phyloP scores from a whole-genome alignment of 1,284 basidiomycete species.

The Microbotryum violaceum region DNA sequence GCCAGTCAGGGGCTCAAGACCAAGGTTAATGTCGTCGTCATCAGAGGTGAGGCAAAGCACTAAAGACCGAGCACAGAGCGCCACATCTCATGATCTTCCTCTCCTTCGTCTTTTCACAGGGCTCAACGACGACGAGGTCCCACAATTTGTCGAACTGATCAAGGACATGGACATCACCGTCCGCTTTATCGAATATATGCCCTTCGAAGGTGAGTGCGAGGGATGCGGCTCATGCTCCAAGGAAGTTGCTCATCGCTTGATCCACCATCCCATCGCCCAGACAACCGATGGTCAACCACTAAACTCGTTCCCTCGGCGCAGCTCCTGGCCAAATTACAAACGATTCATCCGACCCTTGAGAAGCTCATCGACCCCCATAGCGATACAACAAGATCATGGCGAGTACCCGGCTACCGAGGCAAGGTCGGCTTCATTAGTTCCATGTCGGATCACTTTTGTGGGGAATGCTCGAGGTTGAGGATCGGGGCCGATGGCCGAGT shows the following conservation, averaged over 20 bases:
- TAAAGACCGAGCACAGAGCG: background rate
- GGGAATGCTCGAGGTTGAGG: conserved; percentile 71
- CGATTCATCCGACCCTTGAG: conserved; percentile 35
- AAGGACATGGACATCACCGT: conserved; percentile 56
- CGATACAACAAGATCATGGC: conserved; percentile 72
- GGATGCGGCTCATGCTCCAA: too few species aligned
- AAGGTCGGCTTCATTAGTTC: conserved; percentile 80
- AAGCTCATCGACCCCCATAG: conserved; percentile 56
- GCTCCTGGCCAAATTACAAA: conserved; percentile 50
- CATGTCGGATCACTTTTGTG: conserved; percentile 88
- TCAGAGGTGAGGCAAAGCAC: conserved; percentile 48
- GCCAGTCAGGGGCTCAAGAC: conserved; percentile 39
- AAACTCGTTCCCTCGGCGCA: conserved; percentile 71
- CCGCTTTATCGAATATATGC: conserved; percentile 90
- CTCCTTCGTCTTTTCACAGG: conserved; percentile 72
- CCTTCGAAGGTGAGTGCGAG: conserved; percentile 60
- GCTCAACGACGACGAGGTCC: conserved; percentile 68
- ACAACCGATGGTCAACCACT: conserved; percentile 73
- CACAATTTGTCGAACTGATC: conserved; percentile 70
- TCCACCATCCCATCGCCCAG: conserved; percentile 41
- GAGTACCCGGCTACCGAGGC: conserved; percentile 62
- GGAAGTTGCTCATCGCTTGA: background rate
- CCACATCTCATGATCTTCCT: conserved; percentile 54
- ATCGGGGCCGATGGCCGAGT: conserved; percentile 82
- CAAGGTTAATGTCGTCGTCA: conserved; percentile 75